Percentiles rank a stretch among this genome's conserved stretches.
Conservation (phyloP, 164 flowering plant species). For the Platanus orientalis region DNA sequence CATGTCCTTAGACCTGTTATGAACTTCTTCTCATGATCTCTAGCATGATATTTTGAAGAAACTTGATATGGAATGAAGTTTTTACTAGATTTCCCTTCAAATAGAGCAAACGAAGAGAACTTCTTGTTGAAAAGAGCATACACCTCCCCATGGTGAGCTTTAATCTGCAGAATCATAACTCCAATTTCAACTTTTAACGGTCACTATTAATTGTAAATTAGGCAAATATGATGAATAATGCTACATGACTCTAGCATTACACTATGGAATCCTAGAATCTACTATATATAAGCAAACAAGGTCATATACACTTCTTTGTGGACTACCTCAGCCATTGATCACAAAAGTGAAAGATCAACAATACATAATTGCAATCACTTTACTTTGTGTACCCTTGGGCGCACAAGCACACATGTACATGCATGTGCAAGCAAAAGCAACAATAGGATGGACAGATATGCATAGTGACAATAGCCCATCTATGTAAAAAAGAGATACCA, state of each 20-base stretch:
- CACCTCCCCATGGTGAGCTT: constrained; percentile 29
- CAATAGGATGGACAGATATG: too few relatives aligned
- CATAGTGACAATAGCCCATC: too few relatives aligned
- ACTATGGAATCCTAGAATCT: neutral
- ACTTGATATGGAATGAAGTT: constrained; percentile 53
- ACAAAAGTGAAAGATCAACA: too few relatives aligned
- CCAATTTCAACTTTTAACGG: neutral
- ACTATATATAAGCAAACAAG: neutral
- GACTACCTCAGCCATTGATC: too few relatives aligned
- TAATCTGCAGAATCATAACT: constrained; percentile 44
- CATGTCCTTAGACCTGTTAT: constrained; percentile 44
- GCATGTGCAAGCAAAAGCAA: too few relatives aligned
- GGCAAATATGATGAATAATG: neutral
- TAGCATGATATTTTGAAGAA: constrained; percentile 38
- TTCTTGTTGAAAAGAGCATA: constrained; percentile 56
- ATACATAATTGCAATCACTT: too few relatives aligned
- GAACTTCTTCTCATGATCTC: constrained; percentile 40
- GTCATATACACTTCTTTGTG: too few relatives aligned
- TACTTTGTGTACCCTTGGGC: too few relatives aligned
- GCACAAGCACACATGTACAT: too few relatives aligned
- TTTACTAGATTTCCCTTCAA: constrained; percentile 45
- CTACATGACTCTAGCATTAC: neutral
- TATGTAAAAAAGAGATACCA: too few relatives aligned
- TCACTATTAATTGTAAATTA: neutral
- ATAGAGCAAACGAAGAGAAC: constrained; percentile 63